phyloP scores from a whole-genome alignment of 257 asterid genomes.

The Eustoma russellianum region DNA sequence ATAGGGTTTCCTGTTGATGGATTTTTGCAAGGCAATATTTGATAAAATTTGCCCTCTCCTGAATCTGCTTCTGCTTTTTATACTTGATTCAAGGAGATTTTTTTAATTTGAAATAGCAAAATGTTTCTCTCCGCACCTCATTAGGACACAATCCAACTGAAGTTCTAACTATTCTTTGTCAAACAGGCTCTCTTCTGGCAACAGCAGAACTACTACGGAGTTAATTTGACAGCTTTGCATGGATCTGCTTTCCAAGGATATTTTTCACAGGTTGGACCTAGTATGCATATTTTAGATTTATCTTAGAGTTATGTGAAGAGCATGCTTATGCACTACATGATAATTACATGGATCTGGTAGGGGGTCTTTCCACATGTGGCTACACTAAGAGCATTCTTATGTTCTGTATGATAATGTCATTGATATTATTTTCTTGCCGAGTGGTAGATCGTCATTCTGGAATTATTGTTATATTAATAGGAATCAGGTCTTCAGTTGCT shows the following conservation, averaged over 20 bases:
- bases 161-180: slow-evolving; percentile 19
- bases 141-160: neutral
- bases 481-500: too few relatives aligned
- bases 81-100: neutral
- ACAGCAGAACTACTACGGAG: slow-evolving; percentile 93
- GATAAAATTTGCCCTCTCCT: neutral
- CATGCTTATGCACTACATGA: neutral
- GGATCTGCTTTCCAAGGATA: slow-evolving; percentile 95
- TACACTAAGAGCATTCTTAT: too few relatives aligned
- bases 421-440: too few relatives aligned
- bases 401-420: too few relatives aligned
- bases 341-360: neutral
- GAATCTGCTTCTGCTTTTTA: neutral
- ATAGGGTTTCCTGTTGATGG: too few relatives aligned
- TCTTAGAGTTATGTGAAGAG: neutral
- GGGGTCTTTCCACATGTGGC: neutral
- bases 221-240: slow-evolving; percentile 78
- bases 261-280: slow-evolving; percentile 72
- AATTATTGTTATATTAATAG: too few relatives aligned
- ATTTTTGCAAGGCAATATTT: too few relatives aligned
- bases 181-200: slow-evolving; percentile 97
- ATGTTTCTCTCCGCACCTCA: too few relatives aligned
- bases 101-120: too few relatives aligned
- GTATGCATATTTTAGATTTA: neutral
- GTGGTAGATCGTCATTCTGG: too few relatives aligned